Evolutionary conservation across 2,329 filamentous ascomycete species (phyloP).

Genomic region (Xylaria sp.): DNA sequence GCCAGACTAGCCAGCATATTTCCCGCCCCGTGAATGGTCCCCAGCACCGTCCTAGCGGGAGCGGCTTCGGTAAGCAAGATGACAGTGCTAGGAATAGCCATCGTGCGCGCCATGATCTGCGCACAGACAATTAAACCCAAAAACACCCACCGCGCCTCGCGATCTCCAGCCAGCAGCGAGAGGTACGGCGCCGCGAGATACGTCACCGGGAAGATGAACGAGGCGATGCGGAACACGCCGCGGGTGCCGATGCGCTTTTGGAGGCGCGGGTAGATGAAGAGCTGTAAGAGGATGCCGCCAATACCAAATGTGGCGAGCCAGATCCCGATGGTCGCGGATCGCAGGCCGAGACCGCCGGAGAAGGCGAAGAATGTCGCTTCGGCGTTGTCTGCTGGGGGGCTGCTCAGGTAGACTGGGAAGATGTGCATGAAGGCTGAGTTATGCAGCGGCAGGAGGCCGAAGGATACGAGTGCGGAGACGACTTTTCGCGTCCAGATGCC

Average conservation of each 20-base stretch:
- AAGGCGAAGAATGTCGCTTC: slow-evolving; percentile 60
- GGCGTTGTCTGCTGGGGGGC: slow-evolving; percentile 58
- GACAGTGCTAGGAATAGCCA: slow-evolving; percentile 57
- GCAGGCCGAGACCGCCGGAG: slow-evolving; percentile 68
- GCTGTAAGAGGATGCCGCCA: slow-evolving; percentile 69
- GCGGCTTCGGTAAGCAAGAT: slow-evolving; percentile 54
- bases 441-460: slow-evolving; percentile 68
- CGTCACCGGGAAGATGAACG: slow-evolving; percentile 68
- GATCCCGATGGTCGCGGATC: slow-evolving; percentile 49
- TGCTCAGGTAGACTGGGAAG: slow-evolving; percentile 71
- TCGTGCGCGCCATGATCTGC: slow-evolving; percentile 71
- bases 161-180: slow-evolving; percentile 60
- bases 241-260: slow-evolving; percentile 70
- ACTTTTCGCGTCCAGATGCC: slow-evolving; percentile 50
- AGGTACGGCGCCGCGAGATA: slow-evolving; percentile 71
- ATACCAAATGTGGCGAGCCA: slow-evolving; percentile 69
- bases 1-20: slow-evolving; percentile 48
- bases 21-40: slow-evolving; percentile 53
- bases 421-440: slow-evolving; percentile 72
- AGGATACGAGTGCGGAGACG: slow-evolving; percentile 51
- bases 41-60: slow-evolving; percentile 51
- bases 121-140: slow-evolving; percentile 66
- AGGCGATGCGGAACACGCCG: slow-evolving; percentile 65
- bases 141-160: slow-evolving; percentile 61
- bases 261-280: slow-evolving; percentile 69